These are phyloP conservation scores for Geranium incanum DNA, from an alignment of 441 rosid genomes.

Conservation along the genomic window DNA sequence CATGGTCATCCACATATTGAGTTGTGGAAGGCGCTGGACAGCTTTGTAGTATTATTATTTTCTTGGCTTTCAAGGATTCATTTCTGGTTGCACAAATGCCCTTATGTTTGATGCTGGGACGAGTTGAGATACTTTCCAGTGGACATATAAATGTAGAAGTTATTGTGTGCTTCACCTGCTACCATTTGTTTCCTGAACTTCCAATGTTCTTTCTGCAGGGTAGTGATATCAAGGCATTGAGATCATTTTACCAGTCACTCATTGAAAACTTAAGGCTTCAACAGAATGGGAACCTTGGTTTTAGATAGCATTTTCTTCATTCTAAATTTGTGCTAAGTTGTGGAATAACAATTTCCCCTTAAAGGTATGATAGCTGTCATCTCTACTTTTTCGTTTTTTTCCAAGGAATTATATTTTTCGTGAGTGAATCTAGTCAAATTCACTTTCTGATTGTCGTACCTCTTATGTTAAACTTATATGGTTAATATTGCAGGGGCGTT, in stretches of 20 bases:
- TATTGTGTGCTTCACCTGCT: not conserved
- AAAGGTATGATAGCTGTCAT: not conserved
- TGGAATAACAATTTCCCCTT: not conserved
- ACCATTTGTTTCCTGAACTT: not conserved
- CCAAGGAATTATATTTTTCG: not conserved
- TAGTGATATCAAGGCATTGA: conserved; percentile 21
- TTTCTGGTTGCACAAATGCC: too few relatives aligned
- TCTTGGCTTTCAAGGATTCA: too few relatives aligned
- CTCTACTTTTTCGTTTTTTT: not conserved
- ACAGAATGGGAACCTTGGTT: conserved; percentile 20
- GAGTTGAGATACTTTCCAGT: too few relatives aligned
- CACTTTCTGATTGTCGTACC: not conserved
- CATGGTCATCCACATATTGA: too few relatives aligned
- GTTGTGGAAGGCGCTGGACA: too few relatives aligned
- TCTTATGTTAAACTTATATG: not conserved
- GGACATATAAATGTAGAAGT: not conserved
- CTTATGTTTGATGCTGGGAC: too few relatives aligned
- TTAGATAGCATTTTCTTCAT: conserved; percentile 20
- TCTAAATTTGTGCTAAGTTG: not conserved
- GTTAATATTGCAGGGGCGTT: not conserved
- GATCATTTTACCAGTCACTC: conserved; percentile 24
- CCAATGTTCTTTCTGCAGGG: conserved; percentile 15
- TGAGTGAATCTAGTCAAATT: too few relatives aligned
- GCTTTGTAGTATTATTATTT: too few relatives aligned
- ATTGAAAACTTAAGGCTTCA: conserved; percentile 25